phyloP scores from a whole-genome alignment of 2,329 filamentous ascomycete species.

The Botrytis fabae region DNA sequence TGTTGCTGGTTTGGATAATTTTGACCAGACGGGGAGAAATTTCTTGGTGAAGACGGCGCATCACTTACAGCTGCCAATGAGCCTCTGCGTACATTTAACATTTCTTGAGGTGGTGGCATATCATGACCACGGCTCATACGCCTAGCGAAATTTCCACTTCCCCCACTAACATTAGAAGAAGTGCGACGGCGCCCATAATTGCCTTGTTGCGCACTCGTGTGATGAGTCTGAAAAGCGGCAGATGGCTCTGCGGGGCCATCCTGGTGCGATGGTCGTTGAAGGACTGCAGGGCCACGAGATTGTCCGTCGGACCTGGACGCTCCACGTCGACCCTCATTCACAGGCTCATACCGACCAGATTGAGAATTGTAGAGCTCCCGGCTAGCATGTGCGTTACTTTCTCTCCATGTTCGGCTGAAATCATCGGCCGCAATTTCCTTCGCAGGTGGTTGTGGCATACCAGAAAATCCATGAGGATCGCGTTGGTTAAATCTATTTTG shows the following conservation, averaged over 20 bases:
- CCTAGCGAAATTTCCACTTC: conserved; percentile 67
- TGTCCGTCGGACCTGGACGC: conserved; percentile 67
- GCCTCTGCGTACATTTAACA: conserved; percentile 48
- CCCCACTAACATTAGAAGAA: conserved; percentile 89
- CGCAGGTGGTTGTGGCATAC: conserved; percentile 54
- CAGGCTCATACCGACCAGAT: conserved; percentile 89
- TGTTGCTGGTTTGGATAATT: conserved; percentile 33
- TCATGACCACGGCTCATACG: conserved; percentile 41
- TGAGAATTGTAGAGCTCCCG: conserved; percentile 93
- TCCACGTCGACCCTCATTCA: conserved; percentile 66
- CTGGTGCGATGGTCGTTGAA: conserved; percentile 68
- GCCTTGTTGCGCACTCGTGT: conserved; percentile 64
- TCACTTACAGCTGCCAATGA: conserved; percentile 55
- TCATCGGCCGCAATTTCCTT: conserved; percentile 94
- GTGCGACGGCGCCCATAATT: conserved; percentile 75
- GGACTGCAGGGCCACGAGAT: conserved; percentile 70
- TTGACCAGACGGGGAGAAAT: conserved; percentile 41
- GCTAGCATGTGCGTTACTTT: conserved; percentile 61
- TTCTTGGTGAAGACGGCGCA: conserved; percentile 51
- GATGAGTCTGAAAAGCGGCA: conserved; percentile 78
- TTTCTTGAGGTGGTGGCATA: conserved; percentile 39
- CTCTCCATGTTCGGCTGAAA: conserved; percentile 83
- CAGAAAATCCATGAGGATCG: conserved; percentile 58
- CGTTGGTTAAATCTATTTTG: conserved; percentile 52
- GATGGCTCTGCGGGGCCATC: conserved; percentile 80